Base-by-base conservation (phyloP, 2,329 filamentous ascomycete genomes). In the Pseudogymnoascus sp. region DNA sequence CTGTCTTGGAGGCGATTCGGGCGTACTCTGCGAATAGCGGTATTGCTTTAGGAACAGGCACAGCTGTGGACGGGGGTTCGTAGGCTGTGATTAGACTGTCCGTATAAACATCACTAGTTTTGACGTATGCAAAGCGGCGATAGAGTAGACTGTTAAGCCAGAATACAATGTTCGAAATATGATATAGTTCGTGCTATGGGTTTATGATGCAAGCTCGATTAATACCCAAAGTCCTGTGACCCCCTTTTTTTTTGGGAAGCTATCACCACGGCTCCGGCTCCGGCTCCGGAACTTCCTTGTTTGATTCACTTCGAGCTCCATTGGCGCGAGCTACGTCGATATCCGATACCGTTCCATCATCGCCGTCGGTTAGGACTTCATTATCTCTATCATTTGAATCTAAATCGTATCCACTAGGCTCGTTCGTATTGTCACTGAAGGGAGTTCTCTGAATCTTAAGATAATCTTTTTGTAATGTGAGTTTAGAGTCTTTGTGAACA, bases 1-100 rank as follows among this genome's bases (percentile, higher is more conserved):
- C 66, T 53, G 28, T 78, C 36, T 71, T 77, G 31, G 63, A 71
- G 50, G 72, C 69, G 59, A 67, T 76, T 59, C 64, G 68, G 53
- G 66, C 46, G 1, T 74, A 74, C 14, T 61, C n/a, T 5, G n/a
- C 3, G 18, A 36, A 16, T 63, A 16, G 28, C 11, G 34, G 12
- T 4, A 36, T 37, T 28, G 12, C 12, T n/a, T 5, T 2, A 0
- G 18, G 4, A 14, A 44, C 18, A 12, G 16, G 10, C 1, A 7
- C 4, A 7, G 18, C 11, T 46, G 44, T 8, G 23, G 44, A 25
- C 2, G 46, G 21, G 10, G 21, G 7, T n/a, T 1, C 12, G 50
- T 7, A 56, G n/a, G 12, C n/a, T 34, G 18, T 56, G 25, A 56
- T 12, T 11, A 12, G 5, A 34, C 16, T 2, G n/a, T 0, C 16